phyloP scores from a whole-genome alignment of 768 basidiomycete species.

The Floccularia luteovirens region DNA sequence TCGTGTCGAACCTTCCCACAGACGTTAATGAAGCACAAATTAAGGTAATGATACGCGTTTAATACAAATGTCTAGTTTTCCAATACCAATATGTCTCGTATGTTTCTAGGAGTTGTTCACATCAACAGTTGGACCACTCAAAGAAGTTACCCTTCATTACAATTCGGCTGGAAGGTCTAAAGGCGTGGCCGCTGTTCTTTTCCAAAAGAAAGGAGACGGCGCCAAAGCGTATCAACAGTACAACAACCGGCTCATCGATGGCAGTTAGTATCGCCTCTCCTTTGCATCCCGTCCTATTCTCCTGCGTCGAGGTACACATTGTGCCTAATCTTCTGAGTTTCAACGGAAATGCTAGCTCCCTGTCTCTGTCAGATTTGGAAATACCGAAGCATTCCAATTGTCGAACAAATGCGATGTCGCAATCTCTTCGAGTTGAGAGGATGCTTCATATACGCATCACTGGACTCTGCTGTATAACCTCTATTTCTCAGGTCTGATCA shows the following conservation, averaged over 20 bases:
- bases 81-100: not conserved
- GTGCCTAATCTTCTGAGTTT: slow-evolving; percentile 24
- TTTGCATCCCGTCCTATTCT: slow-evolving; percentile 32
- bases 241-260: slow-evolving; percentile 99
- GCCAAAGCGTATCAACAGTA: slow-evolving; percentile 90
- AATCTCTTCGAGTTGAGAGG: too few species aligned
- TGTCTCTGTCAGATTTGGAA: slow-evolving; percentile 28
- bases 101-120: slow-evolving; percentile 79
- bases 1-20: slow-evolving; percentile 87
- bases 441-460: not conserved
- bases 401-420: too few species aligned
- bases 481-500: slow-evolving; percentile 32
- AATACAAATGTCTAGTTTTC: not conserved
- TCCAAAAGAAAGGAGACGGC: slow-evolving; percentile 82
- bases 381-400: not conserved
- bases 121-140: slow-evolving; percentile 82
- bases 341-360: slow-evolving; percentile 32
- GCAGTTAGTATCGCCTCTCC: slow-evolving; percentile 91
- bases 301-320: slow-evolving; percentile 15
- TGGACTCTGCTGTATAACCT: slow-evolving; percentile 2
- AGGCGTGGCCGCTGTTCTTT: slow-evolving; percentile 83
- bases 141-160: slow-evolving; percentile 80
- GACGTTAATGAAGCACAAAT: slow-evolving; percentile 94
- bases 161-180: slow-evolving; percentile 83
- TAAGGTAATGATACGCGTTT: slow-evolving; percentile 52